Percentiles rank a stretch among this genome's conserved stretches.
phyloP scores from a whole-genome alignment of 805 yeast species.

The Millerozyma acaciae region DNA sequence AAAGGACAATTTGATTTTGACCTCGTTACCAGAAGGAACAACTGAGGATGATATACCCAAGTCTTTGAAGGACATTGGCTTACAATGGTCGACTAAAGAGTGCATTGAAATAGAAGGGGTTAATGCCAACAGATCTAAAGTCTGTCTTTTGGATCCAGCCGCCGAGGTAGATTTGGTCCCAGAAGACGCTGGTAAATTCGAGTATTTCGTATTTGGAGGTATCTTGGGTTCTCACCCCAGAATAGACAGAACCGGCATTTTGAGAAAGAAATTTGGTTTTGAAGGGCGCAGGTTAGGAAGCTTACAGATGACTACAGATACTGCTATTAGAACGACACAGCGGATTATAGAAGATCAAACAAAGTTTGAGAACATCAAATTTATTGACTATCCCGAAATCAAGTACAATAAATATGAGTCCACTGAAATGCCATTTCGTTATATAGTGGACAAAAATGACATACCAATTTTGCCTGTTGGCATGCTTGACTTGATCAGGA shows the following conservation, averaged over 20 bases:
- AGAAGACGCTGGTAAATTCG: constrained; percentile 59
- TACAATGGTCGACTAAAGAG: constrained; percentile 81
- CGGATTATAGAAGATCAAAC: constrained; percentile 58
- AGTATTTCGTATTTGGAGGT: constrained; percentile 94
- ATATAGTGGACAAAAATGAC: constrained; percentile 58
- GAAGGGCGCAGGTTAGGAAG: constrained; percentile 83
- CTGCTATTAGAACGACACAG: constrained; percentile 92
- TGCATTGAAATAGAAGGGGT: constrained; percentile 52
- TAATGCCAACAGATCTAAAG: constrained; percentile 41
- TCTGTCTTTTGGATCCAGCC: constrained; percentile 86
- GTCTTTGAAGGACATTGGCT: constrained; percentile 53
- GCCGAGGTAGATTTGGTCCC: constrained; percentile 75
- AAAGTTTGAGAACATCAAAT: constrained; percentile 68
- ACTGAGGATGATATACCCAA: constrained; percentile 62
- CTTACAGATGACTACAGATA: constrained; percentile 96
- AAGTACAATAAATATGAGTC: constrained; percentile 84
- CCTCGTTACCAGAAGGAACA: constrained; percentile 69
- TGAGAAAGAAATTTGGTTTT: constrained; percentile 75
- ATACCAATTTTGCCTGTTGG: constrained; percentile 89
- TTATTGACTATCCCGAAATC: constrained; percentile 92
- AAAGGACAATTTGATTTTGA: constrained; percentile 62
- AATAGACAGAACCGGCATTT: constrained; percentile 88
- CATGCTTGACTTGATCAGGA: constrained; percentile 80
- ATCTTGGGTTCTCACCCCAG: constrained; percentile 93
- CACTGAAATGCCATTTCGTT: constrained; percentile 97